Percentiles rank a stretch among this genome's conserved stretches.
Evolutionary conservation across 2,329 filamentous ascomycete species (phyloP).

Genomic region (Neonectria magnoliae): DNA sequence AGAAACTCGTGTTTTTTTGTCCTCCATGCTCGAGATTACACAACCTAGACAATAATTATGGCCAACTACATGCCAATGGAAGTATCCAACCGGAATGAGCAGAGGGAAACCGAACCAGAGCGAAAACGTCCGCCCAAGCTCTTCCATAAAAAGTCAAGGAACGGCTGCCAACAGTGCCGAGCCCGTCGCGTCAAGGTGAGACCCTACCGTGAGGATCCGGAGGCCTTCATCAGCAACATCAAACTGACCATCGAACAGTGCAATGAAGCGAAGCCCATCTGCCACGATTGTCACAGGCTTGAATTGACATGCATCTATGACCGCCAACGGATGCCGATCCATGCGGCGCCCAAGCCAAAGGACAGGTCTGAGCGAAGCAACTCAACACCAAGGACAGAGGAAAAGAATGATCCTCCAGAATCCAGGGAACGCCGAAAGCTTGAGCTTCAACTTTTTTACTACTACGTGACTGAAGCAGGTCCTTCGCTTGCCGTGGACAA

Average conservation of each 20-base stretch:
- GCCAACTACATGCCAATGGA: neutral
- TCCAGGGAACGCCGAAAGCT: conserved; percentile 17
- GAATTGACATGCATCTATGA: conserved; percentile 18
- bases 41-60: neutral
- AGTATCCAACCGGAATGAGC: neutral
- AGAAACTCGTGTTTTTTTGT: neutral
- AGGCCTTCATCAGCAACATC: neutral
- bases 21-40: neutral
- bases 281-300: conserved; percentile 10
- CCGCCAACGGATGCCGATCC: neutral
- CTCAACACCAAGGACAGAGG: neutral
- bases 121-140: conserved; percentile 17
- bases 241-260: conserved; percentile 2
- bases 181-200: conserved; percentile 20
- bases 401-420: conserved; percentile 14
- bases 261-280: conserved; percentile 21
- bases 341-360: neutral
- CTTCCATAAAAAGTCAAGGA: conserved; percentile 24
- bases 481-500: conserved; percentile 9
- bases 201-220: neutral
- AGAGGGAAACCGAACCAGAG: neutral
- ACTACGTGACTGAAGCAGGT: conserved; percentile 11
- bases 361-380: neutral
- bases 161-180: conserved; percentile 22
- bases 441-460: conserved; percentile 12